Evolutionary conservation across 1,284 basidiomycete genomes (phyloP).

Genomic region (Puccinia coronata): DNA sequence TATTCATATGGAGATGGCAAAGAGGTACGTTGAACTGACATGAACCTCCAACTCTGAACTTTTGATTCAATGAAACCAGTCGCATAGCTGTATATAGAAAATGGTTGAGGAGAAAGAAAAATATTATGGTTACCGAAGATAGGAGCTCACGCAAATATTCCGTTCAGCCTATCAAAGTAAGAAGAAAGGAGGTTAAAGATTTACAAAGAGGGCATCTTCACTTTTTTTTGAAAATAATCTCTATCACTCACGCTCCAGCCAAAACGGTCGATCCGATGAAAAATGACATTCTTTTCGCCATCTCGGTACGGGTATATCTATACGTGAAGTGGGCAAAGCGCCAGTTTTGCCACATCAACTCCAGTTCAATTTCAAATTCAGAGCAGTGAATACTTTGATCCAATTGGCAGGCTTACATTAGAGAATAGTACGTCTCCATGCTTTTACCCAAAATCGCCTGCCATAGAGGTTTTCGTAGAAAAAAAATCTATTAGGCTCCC

Average conservation of each 20-base stretch:
- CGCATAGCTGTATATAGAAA: not conserved
- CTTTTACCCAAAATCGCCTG: constrained; percentile 27
- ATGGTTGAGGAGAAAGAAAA: not conserved
- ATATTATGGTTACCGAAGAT: not conserved
- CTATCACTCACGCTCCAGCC: constrained; percentile 33
- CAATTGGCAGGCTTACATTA: constrained; percentile 6
- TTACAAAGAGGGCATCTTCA: not conserved
- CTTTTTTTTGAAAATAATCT: not conserved
- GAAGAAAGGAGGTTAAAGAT: not conserved
- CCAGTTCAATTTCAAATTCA: not conserved
- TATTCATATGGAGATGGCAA: not conserved
- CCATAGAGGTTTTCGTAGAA: not conserved
- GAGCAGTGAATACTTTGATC: not conserved
- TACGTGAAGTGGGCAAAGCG: not conserved
- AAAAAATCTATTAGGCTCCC: not conserved
- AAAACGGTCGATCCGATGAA: constrained; percentile 42
- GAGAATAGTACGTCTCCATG: constrained; percentile 27
- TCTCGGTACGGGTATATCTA: constrained; percentile 23
- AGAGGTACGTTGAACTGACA: not conserved
- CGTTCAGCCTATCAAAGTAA: constrained; percentile 10
- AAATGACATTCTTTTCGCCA: constrained; percentile 38
- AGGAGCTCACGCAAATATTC: not conserved
- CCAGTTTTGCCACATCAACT: not conserved
- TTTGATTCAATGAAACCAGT: constrained; percentile 21
- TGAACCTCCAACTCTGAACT: constrained; percentile 17